phyloP scores from a whole-genome alignment of 2,329 filamentous ascomycete species.

The Daldinia eschscholtzii region DNA sequence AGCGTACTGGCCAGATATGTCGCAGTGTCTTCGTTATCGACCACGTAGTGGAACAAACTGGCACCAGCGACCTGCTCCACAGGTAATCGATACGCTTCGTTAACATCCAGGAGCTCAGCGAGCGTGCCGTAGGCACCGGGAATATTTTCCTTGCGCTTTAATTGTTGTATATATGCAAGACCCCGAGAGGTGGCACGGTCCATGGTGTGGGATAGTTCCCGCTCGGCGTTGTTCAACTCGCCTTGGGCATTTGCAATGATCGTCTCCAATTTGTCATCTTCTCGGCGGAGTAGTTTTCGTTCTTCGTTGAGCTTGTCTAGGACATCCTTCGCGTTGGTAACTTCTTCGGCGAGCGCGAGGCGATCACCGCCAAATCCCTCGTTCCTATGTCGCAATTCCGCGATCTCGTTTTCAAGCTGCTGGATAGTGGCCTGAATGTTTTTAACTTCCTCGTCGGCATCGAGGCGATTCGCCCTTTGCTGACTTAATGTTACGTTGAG shows the following conservation, averaged over 20 bases:
- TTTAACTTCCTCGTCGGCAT: conserved; percentile 85
- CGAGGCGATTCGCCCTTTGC: conserved; percentile 86
- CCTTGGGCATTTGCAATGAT: conserved; percentile 80
- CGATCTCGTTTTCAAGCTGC: conserved; percentile 78
- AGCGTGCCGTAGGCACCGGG: conserved; percentile 92
- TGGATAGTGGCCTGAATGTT: conserved; percentile 78
- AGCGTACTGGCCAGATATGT: conserved; percentile 84
- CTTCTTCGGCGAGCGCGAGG: conserved; percentile 77
- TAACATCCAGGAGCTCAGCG: conserved; percentile 90
- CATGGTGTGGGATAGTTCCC: conserved; percentile 84
- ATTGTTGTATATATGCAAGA: conserved; percentile 84
- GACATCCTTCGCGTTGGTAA: conserved; percentile 81
- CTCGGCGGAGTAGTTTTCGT: conserved; percentile 86
- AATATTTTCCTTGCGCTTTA: conserved; percentile 83
- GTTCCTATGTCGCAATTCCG: conserved; percentile 76
- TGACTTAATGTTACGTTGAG: conserved; percentile 80
- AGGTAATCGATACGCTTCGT: conserved; percentile 85
- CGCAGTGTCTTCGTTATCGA: conserved; percentile 90
- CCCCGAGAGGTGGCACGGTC: conserved; percentile 89
- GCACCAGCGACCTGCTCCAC: conserved; percentile 93
- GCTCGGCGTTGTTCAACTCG: conserved; percentile 83
- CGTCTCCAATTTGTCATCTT: conserved; percentile 87
- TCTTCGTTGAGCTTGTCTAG: conserved; percentile 86
- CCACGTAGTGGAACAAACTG: conserved; percentile 95
- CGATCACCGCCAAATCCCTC: conserved; percentile 84